Conservation (phyloP, 1,284 basidiomycete genomes). For the Leccinum cinnamomeum region DNA sequence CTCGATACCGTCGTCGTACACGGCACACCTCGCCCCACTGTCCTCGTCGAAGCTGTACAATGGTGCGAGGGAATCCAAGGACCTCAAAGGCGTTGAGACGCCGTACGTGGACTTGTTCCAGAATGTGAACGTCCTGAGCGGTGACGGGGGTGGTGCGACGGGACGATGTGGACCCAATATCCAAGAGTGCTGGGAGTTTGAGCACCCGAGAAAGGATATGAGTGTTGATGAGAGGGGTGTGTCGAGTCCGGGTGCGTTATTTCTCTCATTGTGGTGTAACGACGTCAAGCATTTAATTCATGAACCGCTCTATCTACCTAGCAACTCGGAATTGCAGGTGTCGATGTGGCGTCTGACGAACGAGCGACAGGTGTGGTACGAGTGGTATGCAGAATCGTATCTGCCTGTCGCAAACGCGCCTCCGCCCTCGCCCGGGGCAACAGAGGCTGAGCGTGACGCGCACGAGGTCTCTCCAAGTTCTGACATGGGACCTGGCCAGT, state of each 20-base stretch:
- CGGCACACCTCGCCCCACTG: conserved; percentile 92
- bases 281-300: conserved; percentile 31
- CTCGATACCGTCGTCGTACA: conserved; percentile 96
- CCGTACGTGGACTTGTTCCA: conserved; percentile 93
- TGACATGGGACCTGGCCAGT: conserved; percentile 23
- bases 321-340: conserved; percentile 90
- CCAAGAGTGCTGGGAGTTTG: conserved; percentile 98
- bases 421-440: conserved; percentile 9
- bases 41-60: conserved; percentile 91
- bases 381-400: conserved; percentile 96
- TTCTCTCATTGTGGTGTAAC: not conserved
- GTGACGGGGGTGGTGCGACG: conserved; percentile 57
- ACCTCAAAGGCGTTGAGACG: conserved; percentile 76
- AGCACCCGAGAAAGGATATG: conserved; percentile 84
- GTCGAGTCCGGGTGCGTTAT: conserved; percentile 50
- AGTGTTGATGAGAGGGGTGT: conserved; percentile 72
- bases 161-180: conserved; percentile 77
- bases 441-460: not conserved
- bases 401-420: conserved; percentile 53
- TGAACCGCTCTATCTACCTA: conserved; percentile 93
- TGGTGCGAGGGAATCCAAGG: conserved; percentile 67
- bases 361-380: conserved; percentile 93
- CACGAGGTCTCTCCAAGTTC: not conserved
- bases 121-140: conserved; percentile 85
- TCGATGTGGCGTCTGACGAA: conserved; percentile 94